Percentiles rank a stretch among this genome's conserved stretches.
Conservation (phyloP, 2,329 filamentous ascomycete species). For the Aureobasidium sp. region DNA sequence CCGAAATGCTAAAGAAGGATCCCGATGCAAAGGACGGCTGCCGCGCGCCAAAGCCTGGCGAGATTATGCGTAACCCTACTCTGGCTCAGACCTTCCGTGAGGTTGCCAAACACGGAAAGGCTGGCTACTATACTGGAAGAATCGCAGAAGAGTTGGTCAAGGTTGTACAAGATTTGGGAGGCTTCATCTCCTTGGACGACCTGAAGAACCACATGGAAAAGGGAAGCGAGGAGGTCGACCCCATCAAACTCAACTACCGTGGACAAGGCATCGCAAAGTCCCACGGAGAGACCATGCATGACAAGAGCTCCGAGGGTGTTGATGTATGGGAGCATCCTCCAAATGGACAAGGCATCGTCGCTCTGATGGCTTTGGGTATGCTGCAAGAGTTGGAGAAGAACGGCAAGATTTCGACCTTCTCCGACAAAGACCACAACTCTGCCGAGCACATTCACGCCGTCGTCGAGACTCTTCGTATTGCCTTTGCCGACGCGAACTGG, state of each 20-base stretch:
- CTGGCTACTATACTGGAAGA: slow-evolving; percentile 81
- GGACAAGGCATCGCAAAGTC: slow-evolving; percentile 54
- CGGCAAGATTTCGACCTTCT: slow-evolving; percentile 67
- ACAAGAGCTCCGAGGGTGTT: slow-evolving; percentile 48
- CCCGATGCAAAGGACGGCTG: slow-evolving; percentile 59
- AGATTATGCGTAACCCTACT: slow-evolving; percentile 80
- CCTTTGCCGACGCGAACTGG: slow-evolving; percentile 86
- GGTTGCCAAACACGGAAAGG: slow-evolving; percentile 73
- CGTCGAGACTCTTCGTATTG: slow-evolving; percentile 80
- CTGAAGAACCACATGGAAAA: slow-evolving; percentile 65
- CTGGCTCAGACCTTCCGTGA: slow-evolving; percentile 75
- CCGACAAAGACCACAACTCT: slow-evolving; percentile 69
- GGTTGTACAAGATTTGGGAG: slow-evolving; percentile 68
- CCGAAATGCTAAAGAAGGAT: slow-evolving; percentile 81
- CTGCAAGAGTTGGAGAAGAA: slow-evolving; percentile 74
- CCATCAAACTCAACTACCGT: slow-evolving; percentile 74
- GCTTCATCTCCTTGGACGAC: slow-evolving; percentile 72
- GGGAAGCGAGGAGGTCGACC: slow-evolving; percentile 72
- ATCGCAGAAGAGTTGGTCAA: slow-evolving; percentile 76
- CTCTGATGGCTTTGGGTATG: slow-evolving; percentile 88
- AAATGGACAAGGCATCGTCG: slow-evolving; percentile 92
- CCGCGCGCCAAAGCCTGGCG: slow-evolving; percentile 69
- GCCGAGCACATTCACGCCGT: slow-evolving; percentile 69
- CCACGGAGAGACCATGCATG: slow-evolving; percentile 39
- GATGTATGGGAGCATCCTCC: slow-evolving; percentile 96